Evolutionary conservation across 2,329 filamentous ascomycete genomes (phyloP).

Genomic region (Alternaria viburni): DNA sequence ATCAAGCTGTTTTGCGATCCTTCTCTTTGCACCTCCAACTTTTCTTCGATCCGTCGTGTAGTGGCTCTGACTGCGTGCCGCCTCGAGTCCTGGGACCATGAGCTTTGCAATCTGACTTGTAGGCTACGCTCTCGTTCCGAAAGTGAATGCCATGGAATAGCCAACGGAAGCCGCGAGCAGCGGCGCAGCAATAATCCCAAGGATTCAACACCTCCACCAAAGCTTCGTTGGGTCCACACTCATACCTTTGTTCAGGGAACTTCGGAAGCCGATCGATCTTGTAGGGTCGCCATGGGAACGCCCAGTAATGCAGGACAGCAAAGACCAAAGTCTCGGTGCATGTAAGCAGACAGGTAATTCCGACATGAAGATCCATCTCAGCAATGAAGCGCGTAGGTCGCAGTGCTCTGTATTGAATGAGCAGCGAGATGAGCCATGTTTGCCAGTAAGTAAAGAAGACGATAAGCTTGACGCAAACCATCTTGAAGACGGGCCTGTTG

Average conservation of each 20-base stretch:
- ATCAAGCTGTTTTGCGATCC: background rate
- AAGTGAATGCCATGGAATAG: slow-evolving; percentile 74
- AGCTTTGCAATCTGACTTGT: slow-evolving; percentile 22
- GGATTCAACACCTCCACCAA: slow-evolving; percentile 76
- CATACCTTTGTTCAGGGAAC: slow-evolving; percentile 50
- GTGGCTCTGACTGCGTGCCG: background rate
- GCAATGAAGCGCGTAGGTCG: slow-evolving; percentile 67
- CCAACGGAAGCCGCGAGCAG: slow-evolving; percentile 80
- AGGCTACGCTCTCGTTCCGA: slow-evolving; percentile 55
- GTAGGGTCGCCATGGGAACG: slow-evolving; percentile 80
- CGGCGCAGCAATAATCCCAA: slow-evolving; percentile 83
- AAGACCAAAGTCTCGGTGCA: slow-evolving; percentile 88
- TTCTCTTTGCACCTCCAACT: background rate
- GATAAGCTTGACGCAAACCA: slow-evolving; percentile 86
- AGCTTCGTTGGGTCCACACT: slow-evolving; percentile 70
- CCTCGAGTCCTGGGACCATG: background rate
- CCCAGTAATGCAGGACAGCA: slow-evolving; percentile 77
- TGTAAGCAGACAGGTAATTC: slow-evolving; percentile 77
- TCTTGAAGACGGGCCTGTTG: slow-evolving; percentile 78
- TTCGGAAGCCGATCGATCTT: slow-evolving; percentile 36
- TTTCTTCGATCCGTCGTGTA: background rate
- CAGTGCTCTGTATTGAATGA: slow-evolving; percentile 65
- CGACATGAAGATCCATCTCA: slow-evolving; percentile 79
- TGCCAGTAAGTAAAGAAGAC: slow-evolving; percentile 95
- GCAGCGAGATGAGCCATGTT: slow-evolving; percentile 55